Conservation (phyloP, 108 stramenopile species). For the Cyclotella distinguenda region DNA sequence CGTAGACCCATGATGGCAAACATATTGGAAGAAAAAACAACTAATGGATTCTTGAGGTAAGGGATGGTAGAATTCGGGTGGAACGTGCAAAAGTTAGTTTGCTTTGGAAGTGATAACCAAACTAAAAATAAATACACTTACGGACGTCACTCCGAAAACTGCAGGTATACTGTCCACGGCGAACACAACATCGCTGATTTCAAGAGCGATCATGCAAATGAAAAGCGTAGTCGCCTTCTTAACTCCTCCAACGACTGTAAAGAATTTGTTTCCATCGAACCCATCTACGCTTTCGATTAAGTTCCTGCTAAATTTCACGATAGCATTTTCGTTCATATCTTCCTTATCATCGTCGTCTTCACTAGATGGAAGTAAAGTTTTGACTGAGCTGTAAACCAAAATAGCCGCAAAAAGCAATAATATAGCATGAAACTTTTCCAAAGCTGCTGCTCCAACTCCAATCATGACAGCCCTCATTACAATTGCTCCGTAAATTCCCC, state of each 20-base stretch:
- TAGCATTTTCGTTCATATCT: slow-evolving; percentile 73
- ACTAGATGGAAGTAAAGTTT: slow-evolving; percentile 62
- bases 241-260: slow-evolving; percentile 77
- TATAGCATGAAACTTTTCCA: slow-evolving; percentile 83
- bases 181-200: slow-evolving; percentile 95
- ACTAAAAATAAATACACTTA: slow-evolving; percentile 38
- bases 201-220: slow-evolving; percentile 91
- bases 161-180: slow-evolving; percentile 96
- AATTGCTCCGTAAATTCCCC: slow-evolving; percentile 87
- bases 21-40: slow-evolving; percentile 94
- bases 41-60: slow-evolving; percentile 75
- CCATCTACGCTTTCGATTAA: slow-evolving; percentile 66
- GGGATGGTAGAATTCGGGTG: background rate
- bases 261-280: slow-evolving; percentile 90
- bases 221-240: slow-evolving; percentile 89
- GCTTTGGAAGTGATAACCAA: background rate
- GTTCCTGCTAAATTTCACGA: slow-evolving; percentile 66
- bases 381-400: slow-evolving; percentile 74
- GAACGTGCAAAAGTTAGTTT: background rate
- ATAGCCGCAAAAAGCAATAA: slow-evolving; percentile 89
- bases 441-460: slow-evolving; percentile 83
- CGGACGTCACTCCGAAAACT: slow-evolving; percentile 92
- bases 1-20: slow-evolving; percentile 96
- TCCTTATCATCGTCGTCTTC: slow-evolving; percentile 87
- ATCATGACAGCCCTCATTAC: slow-evolving; percentile 95